These are phyloP conservation scores for Aspergillus diversus DNA, from an alignment of 495 filamentous ascomycete genomes.

Conservation along the genomic window DNA sequence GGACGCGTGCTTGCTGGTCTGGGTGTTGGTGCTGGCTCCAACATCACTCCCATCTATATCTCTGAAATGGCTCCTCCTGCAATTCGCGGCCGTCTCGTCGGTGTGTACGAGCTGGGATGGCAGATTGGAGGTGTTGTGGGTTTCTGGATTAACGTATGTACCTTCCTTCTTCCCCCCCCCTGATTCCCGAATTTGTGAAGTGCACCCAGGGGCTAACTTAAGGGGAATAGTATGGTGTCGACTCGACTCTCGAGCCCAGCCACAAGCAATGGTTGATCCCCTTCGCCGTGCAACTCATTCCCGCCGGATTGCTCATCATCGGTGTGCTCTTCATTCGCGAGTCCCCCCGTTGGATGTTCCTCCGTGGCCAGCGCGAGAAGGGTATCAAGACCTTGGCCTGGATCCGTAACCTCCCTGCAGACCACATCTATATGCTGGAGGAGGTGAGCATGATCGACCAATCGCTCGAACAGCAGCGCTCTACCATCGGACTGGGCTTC, in stretches of 20 bases:
- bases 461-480: conserved; percentile 61
- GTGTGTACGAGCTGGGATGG: conserved; percentile 75
- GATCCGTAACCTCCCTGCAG: conserved; percentile 62
- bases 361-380: conserved; percentile 51
- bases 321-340: conserved; percentile 55
- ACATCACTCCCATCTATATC: conserved; percentile 79
- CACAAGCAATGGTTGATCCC: conserved; percentile 61
- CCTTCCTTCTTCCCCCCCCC: neutral
- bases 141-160: conserved; percentile 68
- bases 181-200: neutral
- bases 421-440: conserved; percentile 69
- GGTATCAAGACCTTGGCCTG: conserved; percentile 64
- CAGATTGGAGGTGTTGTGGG: conserved; percentile 75
- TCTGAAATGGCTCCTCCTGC: conserved; percentile 80
- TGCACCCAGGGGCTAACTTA: neutral
- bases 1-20: conserved; percentile 76
- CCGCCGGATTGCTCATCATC: conserved; percentile 52
- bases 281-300: conserved; percentile 60
- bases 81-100: conserved; percentile 77
- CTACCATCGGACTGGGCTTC: conserved; percentile 65
- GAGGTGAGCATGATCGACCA: conserved; percentile 67
- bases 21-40: conserved; percentile 76
- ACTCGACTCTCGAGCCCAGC: conserved; percentile 32
- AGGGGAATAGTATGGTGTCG: conserved; percentile 42
- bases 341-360: conserved; percentile 64